Percentiles rank a stretch among this genome's conserved stretches.
Conservation (phyloP, 306 rosid species). For the Cotoneaster glaucophyllus region DNA sequence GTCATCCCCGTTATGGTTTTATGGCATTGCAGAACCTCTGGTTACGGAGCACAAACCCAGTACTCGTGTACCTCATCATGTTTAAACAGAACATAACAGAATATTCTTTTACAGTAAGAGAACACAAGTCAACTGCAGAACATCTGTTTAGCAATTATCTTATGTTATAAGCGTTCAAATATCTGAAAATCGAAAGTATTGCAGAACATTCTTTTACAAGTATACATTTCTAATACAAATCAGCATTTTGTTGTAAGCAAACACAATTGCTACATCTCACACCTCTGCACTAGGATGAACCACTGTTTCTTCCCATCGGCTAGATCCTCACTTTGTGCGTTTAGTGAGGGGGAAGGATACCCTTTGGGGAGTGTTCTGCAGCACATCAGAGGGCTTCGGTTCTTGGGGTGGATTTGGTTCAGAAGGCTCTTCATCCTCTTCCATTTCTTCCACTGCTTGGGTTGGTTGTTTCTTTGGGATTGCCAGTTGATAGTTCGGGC, state of each 20-base stretch:
- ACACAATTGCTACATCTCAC: background rate
- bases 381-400: conserved; percentile 40
- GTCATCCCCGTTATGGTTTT: too few relatives aligned
- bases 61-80: background rate
- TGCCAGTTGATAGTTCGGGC: conserved; percentile 74
- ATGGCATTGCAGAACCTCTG: background rate
- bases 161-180: background rate
- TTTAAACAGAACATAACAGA: background rate
- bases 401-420: conserved; percentile 52
- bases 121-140: too few relatives aligned
- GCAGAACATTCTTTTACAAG: background rate
- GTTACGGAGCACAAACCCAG: too few relatives aligned
- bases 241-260: too few relatives aligned
- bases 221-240: background rate
- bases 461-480: conserved; percentile 64
- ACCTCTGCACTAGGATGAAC: background rate
- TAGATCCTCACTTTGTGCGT: conserved; percentile 37
- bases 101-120: background rate
- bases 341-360: conserved; percentile 71
- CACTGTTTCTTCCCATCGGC: background rate
- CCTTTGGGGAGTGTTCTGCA: conserved; percentile 54
- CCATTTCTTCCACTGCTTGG: conserved; percentile 62
- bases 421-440: conserved; percentile 54
- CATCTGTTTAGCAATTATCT: background rate
- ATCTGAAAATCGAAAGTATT: background rate